phyloP scores from a whole-genome alignment of 441 rosid genomes.

The Isatis lusitanica region DNA sequence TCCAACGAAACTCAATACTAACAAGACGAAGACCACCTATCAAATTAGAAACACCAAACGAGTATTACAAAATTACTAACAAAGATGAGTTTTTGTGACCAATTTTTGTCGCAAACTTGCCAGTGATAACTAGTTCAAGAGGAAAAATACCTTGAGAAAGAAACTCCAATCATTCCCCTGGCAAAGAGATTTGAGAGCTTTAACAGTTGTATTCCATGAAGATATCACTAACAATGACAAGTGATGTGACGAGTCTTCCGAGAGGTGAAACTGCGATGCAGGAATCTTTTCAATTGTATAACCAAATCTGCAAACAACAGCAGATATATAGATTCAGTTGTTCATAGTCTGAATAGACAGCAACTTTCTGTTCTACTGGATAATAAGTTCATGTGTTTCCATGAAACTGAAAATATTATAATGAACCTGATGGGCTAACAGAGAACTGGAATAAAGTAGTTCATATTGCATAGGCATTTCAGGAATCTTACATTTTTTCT shows the following conservation, averaged over 20 bases:
- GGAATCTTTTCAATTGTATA: slow-evolving; percentile 76
- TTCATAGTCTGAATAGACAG: background rate
- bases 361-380: background rate
- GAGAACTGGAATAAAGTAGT: background rate
- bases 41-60: slow-evolving; percentile 27
- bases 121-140: slow-evolving; percentile 1
- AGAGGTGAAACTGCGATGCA: slow-evolving; percentile 56
- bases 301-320: slow-evolving; percentile 64
- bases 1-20: slow-evolving; percentile 63
- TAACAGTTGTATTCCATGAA: slow-evolving; percentile 61
- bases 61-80: background rate
- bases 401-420: background rate
- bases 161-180: slow-evolving; percentile 76
- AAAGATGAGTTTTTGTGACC: background rate
- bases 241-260: slow-evolving; percentile 55
- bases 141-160: slow-evolving; percentile 64
- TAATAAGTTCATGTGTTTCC: background rate
- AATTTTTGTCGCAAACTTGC: slow-evolving; percentile 8
- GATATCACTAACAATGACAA: slow-evolving; percentile 57
- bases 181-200: slow-evolving; percentile 61
- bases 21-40: slow-evolving; percentile 58
- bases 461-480: background rate
- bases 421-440: background rate
- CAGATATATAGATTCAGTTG: slow-evolving; percentile 14
- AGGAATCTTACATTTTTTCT: slow-evolving; percentile 58